Base-by-base conservation (phyloP, 2,329 filamentous ascomycete genomes). In the Truncatella angustata region DNA sequence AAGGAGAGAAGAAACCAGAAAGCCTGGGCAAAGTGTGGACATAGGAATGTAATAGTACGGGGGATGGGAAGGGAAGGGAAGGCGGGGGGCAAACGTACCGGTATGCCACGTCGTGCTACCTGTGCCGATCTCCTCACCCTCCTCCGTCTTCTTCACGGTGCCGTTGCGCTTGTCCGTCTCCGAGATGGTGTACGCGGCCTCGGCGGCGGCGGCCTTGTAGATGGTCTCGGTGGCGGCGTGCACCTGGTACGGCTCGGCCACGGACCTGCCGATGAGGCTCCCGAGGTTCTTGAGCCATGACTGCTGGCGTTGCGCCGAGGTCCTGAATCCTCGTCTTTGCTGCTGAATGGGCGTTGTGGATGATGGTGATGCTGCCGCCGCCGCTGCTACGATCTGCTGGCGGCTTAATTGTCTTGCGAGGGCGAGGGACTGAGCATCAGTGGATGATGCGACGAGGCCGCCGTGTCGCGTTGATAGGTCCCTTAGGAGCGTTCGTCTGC, bases 71-170 rank as follows among this genome's bases (percentile, higher is more conserved):
- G n/a, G 10, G n/a, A 10, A 5, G 5, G n/a, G 10, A 26, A 9
- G 5, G 2, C 26, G 50, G 4, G 16, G 16, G n/a, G 35, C 52
- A 12, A 24, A 34, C 80, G 51, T 75, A 94, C 91, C 84, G 63
- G 85, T 77, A 68, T 95, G 90, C 93, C 93, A 97, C 77, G 86
- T 87, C 11, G 87, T 85, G 21, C 79, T 77, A 3, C 86, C 86
- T 21, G 82, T 76, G 14, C 93, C 92, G 45, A 97, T 69, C 69
- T 97, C 90, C 68, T 95, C 89, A 7, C 91, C 92, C 28, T 87
- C 85, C 49, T 82, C 83, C 3, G 88, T 88, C 68, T 85, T 87
- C 24, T 84, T 81, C 49, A 94, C 81, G 44, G 82, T 78, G 0
- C 80, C 84, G 4, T 84, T 82, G 60, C 86, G 86, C 59, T 87